A percentile compares a stretch with the other conserved stretches of the same genome.
Conservation (phyloP, 140 eudicot species). For the Stevia rebaudiana region DNA sequence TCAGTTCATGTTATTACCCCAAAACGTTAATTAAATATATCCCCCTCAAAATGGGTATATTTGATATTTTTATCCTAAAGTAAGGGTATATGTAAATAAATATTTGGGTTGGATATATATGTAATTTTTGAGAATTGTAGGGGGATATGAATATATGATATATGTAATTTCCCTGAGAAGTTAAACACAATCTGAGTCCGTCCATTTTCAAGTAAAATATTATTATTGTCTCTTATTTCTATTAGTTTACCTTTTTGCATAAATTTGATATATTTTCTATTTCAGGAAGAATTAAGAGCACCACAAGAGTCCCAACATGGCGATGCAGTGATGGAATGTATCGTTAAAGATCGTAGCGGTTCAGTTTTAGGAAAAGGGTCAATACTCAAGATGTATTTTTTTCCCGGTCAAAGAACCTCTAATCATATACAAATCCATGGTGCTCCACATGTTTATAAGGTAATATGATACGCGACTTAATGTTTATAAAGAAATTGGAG, state of each 20-base stretch:
- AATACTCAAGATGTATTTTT: conserved; percentile 93
- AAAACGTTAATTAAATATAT: too few relatives aligned
- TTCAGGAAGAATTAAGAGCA: conserved; percentile 82
- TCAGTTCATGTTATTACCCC: too few relatives aligned
- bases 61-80: too few relatives aligned
- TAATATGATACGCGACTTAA: conserved; percentile 23
- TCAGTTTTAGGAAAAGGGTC: conserved; percentile 95
- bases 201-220: background rate
- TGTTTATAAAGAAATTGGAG: conserved; percentile 11
- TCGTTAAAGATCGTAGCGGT: conserved; percentile 88
- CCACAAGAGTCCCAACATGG: conserved; percentile 96
- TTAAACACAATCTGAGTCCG: background rate
- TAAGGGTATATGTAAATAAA: too few relatives aligned
- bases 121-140: too few relatives aligned
- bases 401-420: conserved; percentile 97
- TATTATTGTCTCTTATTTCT: background rate
- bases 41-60: too few relatives aligned
- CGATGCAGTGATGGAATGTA: conserved; percentile 97
- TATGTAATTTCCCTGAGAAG: too few relatives aligned
- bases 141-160: too few relatives aligned
- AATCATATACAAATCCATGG: conserved; percentile 87
- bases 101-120: too few relatives aligned
- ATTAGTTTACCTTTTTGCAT: conserved; percentile 1
- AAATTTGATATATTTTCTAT: conserved; percentile 20
- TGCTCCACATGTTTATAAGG: conserved; percentile 97